A percentile compares a stretch with the other conserved stretches of the same genome.
Conservation (phyloP, 2,329 filamentous ascomycete species). For the Orbilia quercus region DNA sequence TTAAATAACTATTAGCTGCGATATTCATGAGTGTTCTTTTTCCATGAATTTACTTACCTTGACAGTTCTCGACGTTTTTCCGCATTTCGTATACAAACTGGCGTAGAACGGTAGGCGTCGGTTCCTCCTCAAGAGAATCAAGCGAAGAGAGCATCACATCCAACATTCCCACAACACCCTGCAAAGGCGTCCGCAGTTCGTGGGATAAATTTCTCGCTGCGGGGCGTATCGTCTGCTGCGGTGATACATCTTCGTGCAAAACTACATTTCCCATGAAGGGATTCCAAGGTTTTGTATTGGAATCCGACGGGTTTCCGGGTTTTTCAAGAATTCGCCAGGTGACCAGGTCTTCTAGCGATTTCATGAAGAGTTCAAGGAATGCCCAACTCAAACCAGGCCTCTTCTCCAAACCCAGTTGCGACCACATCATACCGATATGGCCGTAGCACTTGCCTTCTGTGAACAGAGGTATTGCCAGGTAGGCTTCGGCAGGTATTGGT, state of each 20-base stretch:
- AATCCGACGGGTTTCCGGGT: conserved; percentile 61
- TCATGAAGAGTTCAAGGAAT: conserved; percentile 75
- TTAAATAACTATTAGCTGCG: conserved; percentile 22
- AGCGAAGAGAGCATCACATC: conserved; percentile 78
- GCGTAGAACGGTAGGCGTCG: conserved; percentile 62
- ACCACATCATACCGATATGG: conserved; percentile 79
- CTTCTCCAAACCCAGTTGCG: conserved; percentile 70
- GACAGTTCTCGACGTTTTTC: conserved; percentile 76
- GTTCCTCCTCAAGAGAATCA: conserved; percentile 43
- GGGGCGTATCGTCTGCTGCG: conserved; percentile 74
- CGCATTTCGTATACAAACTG: conserved; percentile 73
- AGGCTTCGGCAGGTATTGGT: conserved; percentile 73
- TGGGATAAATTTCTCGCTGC: conserved; percentile 79
- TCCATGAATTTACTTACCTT: conserved; percentile 66
- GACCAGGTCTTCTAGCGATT: conserved; percentile 76
- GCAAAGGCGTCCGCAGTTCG: conserved; percentile 78
- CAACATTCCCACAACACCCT: conserved; percentile 79
- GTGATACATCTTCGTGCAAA: conserved; percentile 69
- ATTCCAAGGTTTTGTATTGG: conserved; percentile 60
- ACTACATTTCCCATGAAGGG: conserved; percentile 64
- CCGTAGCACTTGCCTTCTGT: conserved; percentile 74
- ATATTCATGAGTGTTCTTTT: conserved; percentile 22
- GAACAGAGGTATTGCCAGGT: conserved; percentile 75
- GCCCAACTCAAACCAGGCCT: conserved; percentile 72
- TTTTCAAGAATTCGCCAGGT: conserved; percentile 70